A percentile compares a stretch with the other conserved stretches of the same genome.
phyloP scores from a whole-genome alignment of 352 stramenopile genomes.

The Phytophthora crassamura region DNA sequence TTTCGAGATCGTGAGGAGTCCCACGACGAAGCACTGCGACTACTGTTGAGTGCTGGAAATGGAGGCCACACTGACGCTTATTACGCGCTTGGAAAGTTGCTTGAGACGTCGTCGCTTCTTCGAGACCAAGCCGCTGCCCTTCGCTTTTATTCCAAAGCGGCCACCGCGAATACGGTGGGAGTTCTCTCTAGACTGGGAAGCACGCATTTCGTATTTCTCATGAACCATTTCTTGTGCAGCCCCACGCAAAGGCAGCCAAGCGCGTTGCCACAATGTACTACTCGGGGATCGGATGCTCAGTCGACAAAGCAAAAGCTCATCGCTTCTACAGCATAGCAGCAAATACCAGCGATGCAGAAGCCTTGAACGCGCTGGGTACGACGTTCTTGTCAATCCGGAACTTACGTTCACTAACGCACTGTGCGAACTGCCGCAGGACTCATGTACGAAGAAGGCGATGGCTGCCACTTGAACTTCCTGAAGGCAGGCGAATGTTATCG shows the following conservation, averaged over 20 bases:
- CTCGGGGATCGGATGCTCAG: conserved; percentile 52
- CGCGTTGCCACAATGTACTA: conserved; percentile 73
- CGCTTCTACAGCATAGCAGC: conserved; percentile 67
- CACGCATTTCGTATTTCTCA: background rate
- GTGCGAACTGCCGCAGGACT: conserved; percentile 21
- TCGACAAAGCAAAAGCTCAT: conserved; percentile 61
- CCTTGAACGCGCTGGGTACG: conserved; percentile 75
- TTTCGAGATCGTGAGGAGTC: conserved; percentile 60
- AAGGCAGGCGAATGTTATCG: conserved; percentile 66
- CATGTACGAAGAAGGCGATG: conserved; percentile 84
- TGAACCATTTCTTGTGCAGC: conserved; percentile 19
- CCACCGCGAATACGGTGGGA: conserved; percentile 34
- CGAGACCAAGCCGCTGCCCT: conserved; percentile 56
- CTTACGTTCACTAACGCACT: background rate
- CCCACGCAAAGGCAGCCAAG: conserved; percentile 54
- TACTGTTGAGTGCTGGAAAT: conserved; percentile 62
- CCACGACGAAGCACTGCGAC: conserved; percentile 66
- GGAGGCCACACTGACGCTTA: conserved; percentile 46
- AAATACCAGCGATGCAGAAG: conserved; percentile 53
- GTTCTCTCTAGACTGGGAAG: background rate
- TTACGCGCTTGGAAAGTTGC: conserved; percentile 54
- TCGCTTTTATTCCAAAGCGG: conserved; percentile 69
- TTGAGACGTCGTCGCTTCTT: conserved; percentile 62
- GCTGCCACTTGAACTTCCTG: conserved; percentile 70
- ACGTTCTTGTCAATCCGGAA: conserved; percentile 3